These are phyloP conservation scores for Mesotaenium endlicherianum DNA, from an alignment of 139 green algal genomes.

Conservation along the genomic window DNA sequence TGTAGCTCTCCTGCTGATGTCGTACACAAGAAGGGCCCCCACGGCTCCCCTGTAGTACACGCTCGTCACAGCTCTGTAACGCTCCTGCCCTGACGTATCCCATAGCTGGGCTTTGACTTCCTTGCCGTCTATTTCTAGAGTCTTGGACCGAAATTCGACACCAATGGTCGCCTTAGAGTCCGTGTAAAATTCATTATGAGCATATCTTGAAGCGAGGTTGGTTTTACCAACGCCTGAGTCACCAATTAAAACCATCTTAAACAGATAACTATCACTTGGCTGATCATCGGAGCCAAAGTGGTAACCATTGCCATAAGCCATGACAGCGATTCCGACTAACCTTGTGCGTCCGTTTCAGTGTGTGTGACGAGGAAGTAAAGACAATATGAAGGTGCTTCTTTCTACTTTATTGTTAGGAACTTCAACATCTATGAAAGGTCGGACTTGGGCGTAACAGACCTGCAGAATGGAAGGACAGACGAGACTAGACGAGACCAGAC, in stretches of 20 bases:
- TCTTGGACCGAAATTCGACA: constrained; percentile 97
- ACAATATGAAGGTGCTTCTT: too few relatives aligned
- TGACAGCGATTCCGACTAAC: too few relatives aligned
- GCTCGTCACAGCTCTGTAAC: constrained; percentile 91
- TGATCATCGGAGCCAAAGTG: background rate
- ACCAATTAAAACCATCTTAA: constrained; percentile 55
- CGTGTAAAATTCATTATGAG: constrained; percentile 90
- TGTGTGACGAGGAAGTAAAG: too few relatives aligned
- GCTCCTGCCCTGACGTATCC: constrained; percentile 94
- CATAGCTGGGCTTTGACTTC: constrained; percentile 96
- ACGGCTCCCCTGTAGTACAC: constrained; percentile 95
- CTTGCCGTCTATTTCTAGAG: constrained; percentile 86
- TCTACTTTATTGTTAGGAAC: too few relatives aligned
- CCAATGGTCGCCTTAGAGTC: constrained; percentile 97
- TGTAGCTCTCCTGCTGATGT: constrained; percentile 85
- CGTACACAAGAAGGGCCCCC: constrained; percentile 95
- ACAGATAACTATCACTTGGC: constrained; percentile 58
- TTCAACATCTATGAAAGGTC: too few relatives aligned
- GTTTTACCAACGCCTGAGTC: constrained; percentile 83
- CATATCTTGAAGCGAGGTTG: constrained; percentile 88
- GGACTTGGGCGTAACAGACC: too few relatives aligned
- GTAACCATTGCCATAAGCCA: constrained; percentile 12
- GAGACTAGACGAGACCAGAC: too few relatives aligned
- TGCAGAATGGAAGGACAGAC: too few relatives aligned
- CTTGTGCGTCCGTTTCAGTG: too few relatives aligned